Evolutionary conservation across 306 rosid genomes (phyloP).

Genomic region (Acacia crassicarpa): DNA sequence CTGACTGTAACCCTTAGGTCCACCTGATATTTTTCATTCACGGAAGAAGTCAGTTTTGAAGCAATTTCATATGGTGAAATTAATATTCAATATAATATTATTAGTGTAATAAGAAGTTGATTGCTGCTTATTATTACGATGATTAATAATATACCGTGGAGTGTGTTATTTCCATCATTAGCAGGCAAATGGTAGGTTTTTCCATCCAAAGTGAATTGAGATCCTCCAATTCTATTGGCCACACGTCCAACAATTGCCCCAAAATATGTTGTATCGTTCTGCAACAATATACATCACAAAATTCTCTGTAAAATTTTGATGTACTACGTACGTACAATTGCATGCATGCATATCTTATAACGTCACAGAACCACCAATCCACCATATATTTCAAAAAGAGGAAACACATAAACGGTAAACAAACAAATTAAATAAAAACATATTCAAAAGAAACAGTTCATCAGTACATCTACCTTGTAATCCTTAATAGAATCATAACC

Average conservation of each 20-base stretch:
- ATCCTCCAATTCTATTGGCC: constrained; percentile 49
- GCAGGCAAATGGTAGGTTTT: constrained; percentile 42
- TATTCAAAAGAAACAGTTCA: constrained; percentile 2
- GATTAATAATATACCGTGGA: constrained; percentile 26
- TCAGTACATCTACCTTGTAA: constrained; percentile 26
- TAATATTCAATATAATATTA: too few relatives aligned
- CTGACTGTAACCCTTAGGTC: constrained; percentile 56
- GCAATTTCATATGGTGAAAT: neutral
- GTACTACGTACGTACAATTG: neutral
- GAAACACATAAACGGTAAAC: neutral
- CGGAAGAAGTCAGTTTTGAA: neutral
- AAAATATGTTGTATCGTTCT: constrained; percentile 41
- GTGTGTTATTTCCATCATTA: constrained; percentile 47
- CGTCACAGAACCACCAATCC: neutral
- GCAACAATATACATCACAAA: neutral
- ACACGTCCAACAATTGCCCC: constrained; percentile 48
- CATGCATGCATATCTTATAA: neutral
- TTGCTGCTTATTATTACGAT: neutral
- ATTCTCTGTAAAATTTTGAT: neutral
- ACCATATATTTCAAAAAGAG: too few relatives aligned
- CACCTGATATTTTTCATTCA: constrained; percentile 47
- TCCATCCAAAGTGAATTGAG: constrained; percentile 39
- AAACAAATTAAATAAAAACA: too few relatives aligned
- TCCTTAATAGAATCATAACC: constrained; percentile 37
- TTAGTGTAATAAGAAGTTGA: neutral